Evolutionary conservation across 306 rosid genomes (phyloP).

Genomic region (Corylus heterophylla): DNA sequence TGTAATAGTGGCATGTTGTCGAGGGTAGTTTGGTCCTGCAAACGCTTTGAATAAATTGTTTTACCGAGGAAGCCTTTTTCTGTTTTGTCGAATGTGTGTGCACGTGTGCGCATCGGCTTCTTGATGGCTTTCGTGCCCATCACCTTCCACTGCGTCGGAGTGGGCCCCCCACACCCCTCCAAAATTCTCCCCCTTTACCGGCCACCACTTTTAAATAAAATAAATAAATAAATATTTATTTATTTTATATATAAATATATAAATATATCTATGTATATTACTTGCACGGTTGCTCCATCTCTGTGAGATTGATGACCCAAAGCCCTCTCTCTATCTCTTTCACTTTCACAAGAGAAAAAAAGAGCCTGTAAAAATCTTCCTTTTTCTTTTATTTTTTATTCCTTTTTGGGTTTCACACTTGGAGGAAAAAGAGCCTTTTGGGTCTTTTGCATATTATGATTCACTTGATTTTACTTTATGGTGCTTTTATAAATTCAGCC

Average conservation of each 20-base stretch:
- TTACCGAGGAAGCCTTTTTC: not conserved
- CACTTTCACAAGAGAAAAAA: not conserved
- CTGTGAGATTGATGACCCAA: slow-evolving; percentile 11
- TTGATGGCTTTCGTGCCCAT: slow-evolving; percentile 48
- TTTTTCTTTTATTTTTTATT: not conserved
- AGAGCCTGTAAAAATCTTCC: not conserved
- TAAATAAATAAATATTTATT: no score
- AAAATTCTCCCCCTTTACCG: slow-evolving; percentile 29
- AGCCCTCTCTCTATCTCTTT: not conserved
- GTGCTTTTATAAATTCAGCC: not conserved
- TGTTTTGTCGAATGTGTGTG: slow-evolving; percentile 22
- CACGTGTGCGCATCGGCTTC: slow-evolving; percentile 63
- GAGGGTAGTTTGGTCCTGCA: slow-evolving; percentile 26
- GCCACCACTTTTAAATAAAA: slow-evolving; percentile 18
- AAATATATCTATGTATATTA: not conserved
- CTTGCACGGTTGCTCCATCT: slow-evolving; percentile 45
- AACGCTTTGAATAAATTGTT: not conserved
- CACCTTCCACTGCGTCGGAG: slow-evolving; percentile 9
- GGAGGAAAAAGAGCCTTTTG: not conserved
- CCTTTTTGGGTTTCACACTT: no score
- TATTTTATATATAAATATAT: no score
- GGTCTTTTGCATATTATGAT: not conserved
- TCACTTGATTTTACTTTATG: not conserved
- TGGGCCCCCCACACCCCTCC: slow-evolving; percentile 30
- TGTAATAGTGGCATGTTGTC: no score